phyloP scores from a whole-genome alignment of 148 eudicot species.

The Euryodendron excelsum region DNA sequence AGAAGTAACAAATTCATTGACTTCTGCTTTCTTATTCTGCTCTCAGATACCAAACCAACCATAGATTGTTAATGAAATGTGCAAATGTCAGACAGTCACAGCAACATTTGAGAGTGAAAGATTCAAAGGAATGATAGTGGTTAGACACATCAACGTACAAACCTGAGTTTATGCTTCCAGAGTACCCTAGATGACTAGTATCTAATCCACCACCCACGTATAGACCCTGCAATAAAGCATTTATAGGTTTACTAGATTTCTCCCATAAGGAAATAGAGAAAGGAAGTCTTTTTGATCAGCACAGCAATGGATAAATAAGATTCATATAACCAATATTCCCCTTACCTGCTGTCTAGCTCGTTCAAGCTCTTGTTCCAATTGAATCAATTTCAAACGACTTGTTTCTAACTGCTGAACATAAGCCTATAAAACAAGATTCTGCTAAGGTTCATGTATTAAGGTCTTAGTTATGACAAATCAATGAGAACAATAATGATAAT shows the following conservation, averaged over 20 bases:
- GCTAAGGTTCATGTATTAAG: slow-evolving; percentile 11
- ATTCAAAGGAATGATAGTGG: neutral
- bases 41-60: neutral
- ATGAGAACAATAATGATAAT: neutral
- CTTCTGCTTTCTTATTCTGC: neutral
- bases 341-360: slow-evolving; percentile 76
- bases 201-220: slow-evolving; percentile 56
- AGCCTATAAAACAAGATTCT: slow-evolving; percentile 59
- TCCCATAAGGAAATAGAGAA: neutral
- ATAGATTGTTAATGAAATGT: neutral
- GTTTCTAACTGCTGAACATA: slow-evolving; percentile 93
- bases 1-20: neutral
- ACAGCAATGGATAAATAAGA: neutral
- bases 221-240: slow-evolving; percentile 55
- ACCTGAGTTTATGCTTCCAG: slow-evolving; percentile 74
- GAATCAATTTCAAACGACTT: slow-evolving; percentile 72
- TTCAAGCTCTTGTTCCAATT: slow-evolving; percentile 92
- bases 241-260: neutral
- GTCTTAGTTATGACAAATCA: neutral
- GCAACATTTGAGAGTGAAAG: neutral
- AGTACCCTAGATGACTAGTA: slow-evolving; percentile 42
- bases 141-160: slow-evolving; percentile 20
- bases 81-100: neutral
- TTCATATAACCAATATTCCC: too few species aligned
- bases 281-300: neutral